A percentile compares a stretch with the other conserved stretches of the same genome.
Evolutionary conservation across 108 stramenopile genomes (phyloP).

Genomic region (Epithemia pelagica): DNA sequence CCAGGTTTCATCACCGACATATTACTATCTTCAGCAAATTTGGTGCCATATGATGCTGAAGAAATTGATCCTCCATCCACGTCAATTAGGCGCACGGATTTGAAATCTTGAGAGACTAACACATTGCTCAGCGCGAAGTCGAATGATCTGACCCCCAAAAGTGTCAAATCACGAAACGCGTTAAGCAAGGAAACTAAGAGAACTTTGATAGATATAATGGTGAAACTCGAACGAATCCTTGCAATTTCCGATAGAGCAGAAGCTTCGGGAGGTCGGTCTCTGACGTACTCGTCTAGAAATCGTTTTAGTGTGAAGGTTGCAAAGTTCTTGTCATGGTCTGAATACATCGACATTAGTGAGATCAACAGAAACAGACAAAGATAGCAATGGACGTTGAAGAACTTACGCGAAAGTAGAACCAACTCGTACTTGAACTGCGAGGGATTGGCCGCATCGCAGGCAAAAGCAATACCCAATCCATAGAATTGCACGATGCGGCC

Average conservation of each 20-base stretch:
- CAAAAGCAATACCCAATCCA: conserved; percentile 60
- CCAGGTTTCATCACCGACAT: conserved; percentile 30
- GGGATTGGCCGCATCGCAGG: conserved; percentile 53
- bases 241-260: conserved; percentile 10
- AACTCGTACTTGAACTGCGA: conserved; percentile 70
- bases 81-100: conserved; percentile 49
- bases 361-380: no score
- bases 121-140: conserved; percentile 65
- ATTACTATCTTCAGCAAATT: conserved; percentile 8
- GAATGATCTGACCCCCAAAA: conserved; percentile 69
- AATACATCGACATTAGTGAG: no score
- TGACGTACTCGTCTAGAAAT: conserved; percentile 60
- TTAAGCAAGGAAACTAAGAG: conserved; percentile 61
- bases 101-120: conserved; percentile 61
- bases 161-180: conserved; percentile 55
- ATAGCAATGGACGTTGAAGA: no score
- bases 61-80: conserved; percentile 52
- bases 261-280: not conserved
- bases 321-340: conserved; percentile 55
- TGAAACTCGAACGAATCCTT: conserved; percentile 40
- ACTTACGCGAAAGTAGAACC: conserved; percentile 36
- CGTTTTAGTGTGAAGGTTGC: conserved; percentile 60
- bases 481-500: conserved; percentile 67
- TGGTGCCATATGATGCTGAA: conserved; percentile 16
- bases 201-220: conserved; percentile 58